Evolutionary conservation across 106 monocot species (phyloP).

Genomic region (Dendrobium huoshanense): DNA sequence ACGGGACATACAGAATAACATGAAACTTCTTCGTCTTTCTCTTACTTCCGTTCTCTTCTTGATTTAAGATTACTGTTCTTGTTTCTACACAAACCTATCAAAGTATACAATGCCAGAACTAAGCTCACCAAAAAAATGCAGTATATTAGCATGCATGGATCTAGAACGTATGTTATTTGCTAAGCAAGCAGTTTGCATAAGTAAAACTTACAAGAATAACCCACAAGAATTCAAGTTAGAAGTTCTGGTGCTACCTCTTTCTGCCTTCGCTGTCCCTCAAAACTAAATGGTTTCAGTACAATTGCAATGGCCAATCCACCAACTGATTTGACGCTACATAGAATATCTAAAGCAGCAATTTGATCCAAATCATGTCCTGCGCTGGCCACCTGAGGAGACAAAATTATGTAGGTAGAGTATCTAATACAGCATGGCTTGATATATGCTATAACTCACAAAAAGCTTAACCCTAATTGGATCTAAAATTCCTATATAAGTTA

Average conservation of each 20-base stretch:
- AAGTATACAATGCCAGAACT: background rate
- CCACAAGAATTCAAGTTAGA: background rate
- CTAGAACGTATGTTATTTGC: background rate
- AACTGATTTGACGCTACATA: conserved; percentile 43
- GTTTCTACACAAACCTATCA: background rate
- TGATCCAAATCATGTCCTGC: conserved; percentile 51
- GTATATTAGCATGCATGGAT: background rate
- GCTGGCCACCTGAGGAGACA: conserved; percentile 50
- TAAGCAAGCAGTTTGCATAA: background rate
- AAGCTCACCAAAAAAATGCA: background rate
- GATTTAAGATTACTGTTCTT: too few species aligned
- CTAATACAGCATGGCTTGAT: background rate
- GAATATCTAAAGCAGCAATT: conserved; percentile 52
- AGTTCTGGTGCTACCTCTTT: conserved; percentile 38
- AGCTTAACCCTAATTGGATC: background rate
- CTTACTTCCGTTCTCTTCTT: too few species aligned
- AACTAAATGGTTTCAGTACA: conserved; percentile 62
- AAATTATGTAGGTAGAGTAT: background rate
- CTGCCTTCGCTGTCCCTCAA: conserved; percentile 63
- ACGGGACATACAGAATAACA: too few species aligned
- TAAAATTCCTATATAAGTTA: background rate
- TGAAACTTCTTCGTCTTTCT: too few species aligned
- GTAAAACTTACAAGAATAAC: background rate
- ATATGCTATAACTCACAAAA: background rate
- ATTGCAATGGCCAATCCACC: conserved; percentile 64